Base-by-base conservation (phyloP, 331 rosid species). In the Malus hybrid region DNA sequence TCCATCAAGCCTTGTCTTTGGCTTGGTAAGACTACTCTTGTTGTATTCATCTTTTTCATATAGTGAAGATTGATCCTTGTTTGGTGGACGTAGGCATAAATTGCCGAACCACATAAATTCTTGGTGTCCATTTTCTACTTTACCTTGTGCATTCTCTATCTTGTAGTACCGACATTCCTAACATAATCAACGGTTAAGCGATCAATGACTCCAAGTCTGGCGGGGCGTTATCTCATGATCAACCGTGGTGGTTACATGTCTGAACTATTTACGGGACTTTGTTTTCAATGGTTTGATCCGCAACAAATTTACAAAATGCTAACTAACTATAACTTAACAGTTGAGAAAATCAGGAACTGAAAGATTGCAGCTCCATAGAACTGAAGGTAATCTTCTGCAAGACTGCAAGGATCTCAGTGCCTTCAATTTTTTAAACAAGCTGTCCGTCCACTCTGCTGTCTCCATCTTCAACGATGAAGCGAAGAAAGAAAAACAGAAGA, bases 361-460 rank as follows among this genome's bases (percentile, higher is more conserved):
- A 48, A 78, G 88, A 84, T 7, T 61, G 71, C 29, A 36, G 52
- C 46, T 75, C 74, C 59, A 69, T 89, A 7, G 86, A 86, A 67
- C 71, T 91, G 14, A 87, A 80, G 80, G 55, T 91, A 3, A 65
- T 85, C 27, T 89, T 79, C 32, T 86, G 90, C 81, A 77, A 80
- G 71, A 80, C 32, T 86, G 90, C 81, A 77, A 80, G 71, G 81
- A 86, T 20, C 67, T 91, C 6, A 76, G 16, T 60, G 83, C 87
- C 19, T 91, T 91, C 88, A 89, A 91, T 66, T 89, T 91, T 73
- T 91, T 91, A 46, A 90, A 89, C 85, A 91, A 89, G 72, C 91
- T 91, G 67, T 82, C 89, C 2, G 27, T 82, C 9, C 88, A 85
- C 74, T 81, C 87, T 0, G 54, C 70, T 31, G 83, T 78, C 65